phyloP scores from a whole-genome alignment of 768 basidiomycete species.

The Hygrophorus russula region DNA sequence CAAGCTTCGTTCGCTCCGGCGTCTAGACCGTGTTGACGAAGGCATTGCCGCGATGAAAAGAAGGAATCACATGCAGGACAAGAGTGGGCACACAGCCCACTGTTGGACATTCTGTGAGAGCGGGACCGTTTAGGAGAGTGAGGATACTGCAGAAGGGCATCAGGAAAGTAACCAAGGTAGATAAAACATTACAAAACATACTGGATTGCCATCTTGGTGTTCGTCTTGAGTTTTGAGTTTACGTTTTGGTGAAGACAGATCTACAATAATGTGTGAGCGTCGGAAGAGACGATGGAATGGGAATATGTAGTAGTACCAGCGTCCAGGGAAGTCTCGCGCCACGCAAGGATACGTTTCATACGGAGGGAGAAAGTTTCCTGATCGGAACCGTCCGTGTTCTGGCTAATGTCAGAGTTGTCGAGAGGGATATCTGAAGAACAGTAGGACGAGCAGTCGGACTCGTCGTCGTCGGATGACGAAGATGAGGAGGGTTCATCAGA shows the following conservation, averaged over 20 bases:
- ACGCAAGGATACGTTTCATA: constrained; percentile 59
- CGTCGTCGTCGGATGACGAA: constrained; percentile 23
- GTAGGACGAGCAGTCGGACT: constrained; percentile 48
- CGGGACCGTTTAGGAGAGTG: constrained; percentile 50
- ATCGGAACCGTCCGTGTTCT: constrained; percentile 8
- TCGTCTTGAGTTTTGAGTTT: too few species aligned
- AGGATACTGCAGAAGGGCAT: constrained; percentile 17
- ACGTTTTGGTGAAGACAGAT: too few species aligned
- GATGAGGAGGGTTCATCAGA: constrained; percentile 13
- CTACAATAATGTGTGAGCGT: constrained; percentile 7
- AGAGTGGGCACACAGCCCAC: constrained; percentile 39
- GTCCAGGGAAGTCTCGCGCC: constrained; percentile 51
- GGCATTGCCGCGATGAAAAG: constrained; percentile 47
- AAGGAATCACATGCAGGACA: constrained; percentile 69
- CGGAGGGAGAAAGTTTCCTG: constrained; percentile 42
- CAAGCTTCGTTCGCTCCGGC: constrained; percentile 53
- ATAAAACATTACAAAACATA: background rate
- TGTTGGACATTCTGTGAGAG: constrained; percentile 11
- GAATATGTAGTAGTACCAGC: constrained; percentile 28
- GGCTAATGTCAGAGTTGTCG: constrained; percentile 11
- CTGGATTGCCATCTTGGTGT: background rate
- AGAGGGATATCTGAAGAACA: constrained; percentile 54
- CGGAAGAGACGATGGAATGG: constrained; percentile 10
- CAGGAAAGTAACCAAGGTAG: constrained; percentile 3
- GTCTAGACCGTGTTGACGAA: constrained; percentile 51